Percentiles rank a stretch among this genome's conserved stretches.
These are phyloP conservation scores for Helichrysum umbraculigerum DNA, from an alignment of 129 eudicot species.

Conservation along the genomic window DNA sequence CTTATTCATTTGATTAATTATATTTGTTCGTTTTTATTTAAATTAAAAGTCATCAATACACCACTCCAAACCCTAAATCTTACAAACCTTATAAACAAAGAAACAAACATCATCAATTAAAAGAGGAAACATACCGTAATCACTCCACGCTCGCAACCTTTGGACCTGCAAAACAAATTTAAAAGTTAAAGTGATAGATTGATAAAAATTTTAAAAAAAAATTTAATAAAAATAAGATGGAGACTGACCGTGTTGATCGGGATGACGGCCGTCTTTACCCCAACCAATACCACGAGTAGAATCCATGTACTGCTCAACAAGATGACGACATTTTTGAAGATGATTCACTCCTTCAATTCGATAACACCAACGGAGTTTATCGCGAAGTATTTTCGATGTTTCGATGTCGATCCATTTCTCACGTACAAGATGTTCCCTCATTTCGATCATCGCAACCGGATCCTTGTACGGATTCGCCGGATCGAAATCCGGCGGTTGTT, in stretches of 20 bases:
- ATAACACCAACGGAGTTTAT: slow-evolving; percentile 81
- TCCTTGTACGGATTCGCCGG: slow-evolving; percentile 87
- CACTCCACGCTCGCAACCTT: slow-evolving; percentile 43
- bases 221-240: too few relatives aligned
- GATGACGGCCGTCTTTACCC: slow-evolving; percentile 93
- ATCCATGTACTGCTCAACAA: slow-evolving; percentile 83
- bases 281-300: slow-evolving; percentile 96
- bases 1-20: too few relatives aligned
- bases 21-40: too few relatives aligned
- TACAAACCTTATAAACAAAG: neutral
- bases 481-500: slow-evolving; percentile 81
- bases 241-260: slow-evolving; percentile 64
- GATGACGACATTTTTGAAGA: slow-evolving; percentile 90
- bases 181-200: neutral
- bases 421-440: slow-evolving; percentile 85
- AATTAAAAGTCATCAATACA: neutral
- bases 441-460: slow-evolving; percentile 88
- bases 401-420: slow-evolving; percentile 98
- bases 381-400: slow-evolving; percentile 73
- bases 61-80: neutral
- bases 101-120: neutral
- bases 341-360: slow-evolving; percentile 90
- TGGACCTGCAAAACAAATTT: slow-evolving; percentile 27
- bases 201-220: neutral
- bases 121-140: slow-evolving; percentile 27